Evolutionary conservation across 2,329 filamentous ascomycete species (phyloP), one percentile per base, ranked within the genome.

Genomic region (Colletotrichum salicis): DNA sequence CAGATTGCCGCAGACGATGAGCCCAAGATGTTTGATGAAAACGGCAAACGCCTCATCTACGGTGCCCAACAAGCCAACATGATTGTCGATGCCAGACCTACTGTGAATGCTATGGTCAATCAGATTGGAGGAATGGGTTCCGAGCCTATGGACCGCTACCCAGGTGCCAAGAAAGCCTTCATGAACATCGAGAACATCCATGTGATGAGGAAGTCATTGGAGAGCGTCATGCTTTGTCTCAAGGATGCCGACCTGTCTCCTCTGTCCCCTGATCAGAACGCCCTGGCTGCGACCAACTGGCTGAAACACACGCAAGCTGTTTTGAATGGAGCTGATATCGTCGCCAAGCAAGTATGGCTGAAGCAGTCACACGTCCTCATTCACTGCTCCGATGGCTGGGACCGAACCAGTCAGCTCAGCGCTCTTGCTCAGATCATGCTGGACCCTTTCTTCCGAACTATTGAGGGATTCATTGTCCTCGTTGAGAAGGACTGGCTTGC

Each of bases 361-460:
- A 93, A 94, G 75, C 96, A 98, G 78, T 97, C 95, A 1, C 95
- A 99, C 80, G 96, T 97, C 12, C 85, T 99, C 57, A 97, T 99
- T 60, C 96, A 99, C 82, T 99, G 96, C 82, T 98, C 96, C 2
- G 96, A 99, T 82, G 96, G 96, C 4, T 99, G 96, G 96, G 96
- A 99, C 82, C 92, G 96, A 62, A 99, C 96, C 8, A 96, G 95
- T 77, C 96, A 99, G 83, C 88, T 99, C 63, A 97, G 95, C 77
- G 95, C 95, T 5, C 84, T 99, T 68, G 92, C 95, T 67, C 95
- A 99, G 82, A 88, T 99, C 51, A 96, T 97, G 85, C 88, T 99
- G 10, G 96, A 99, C 78, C 96, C 96, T 0, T 98, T 97, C 81
- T 99, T 95, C 80, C 91, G 96, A 63, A 98, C 96, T 0, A 85